Evolutionary conservation across 2,329 filamentous ascomycete species (phyloP).

Genomic region (Alternaria rosae): DNA sequence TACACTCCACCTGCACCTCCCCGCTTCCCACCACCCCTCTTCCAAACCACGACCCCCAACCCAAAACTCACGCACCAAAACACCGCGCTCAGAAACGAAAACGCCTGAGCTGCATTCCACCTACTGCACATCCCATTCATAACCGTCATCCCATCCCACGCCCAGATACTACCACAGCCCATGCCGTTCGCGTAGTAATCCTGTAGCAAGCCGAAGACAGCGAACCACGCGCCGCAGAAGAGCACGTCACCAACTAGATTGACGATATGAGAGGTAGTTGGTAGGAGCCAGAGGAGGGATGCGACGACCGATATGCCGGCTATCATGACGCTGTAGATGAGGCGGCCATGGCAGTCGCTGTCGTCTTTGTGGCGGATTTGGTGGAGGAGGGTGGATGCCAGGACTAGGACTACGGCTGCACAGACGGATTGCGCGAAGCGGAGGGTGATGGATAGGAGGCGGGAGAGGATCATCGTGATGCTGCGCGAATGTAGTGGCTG

Average conservation of each 20-base stretch:
- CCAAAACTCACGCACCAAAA: slow-evolving; percentile 69
- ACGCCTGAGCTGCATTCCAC: slow-evolving; percentile 75
- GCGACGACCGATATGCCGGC: slow-evolving; percentile 72
- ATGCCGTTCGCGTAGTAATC: slow-evolving; percentile 29
- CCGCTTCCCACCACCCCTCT: background rate
- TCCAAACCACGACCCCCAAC: slow-evolving; percentile 16
- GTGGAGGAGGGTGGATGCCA: slow-evolving; percentile 25
- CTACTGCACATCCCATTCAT: slow-evolving; percentile 63
- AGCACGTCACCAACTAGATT: slow-evolving; percentile 75
- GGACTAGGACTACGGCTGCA: slow-evolving; percentile 61
- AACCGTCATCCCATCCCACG: slow-evolving; percentile 63
- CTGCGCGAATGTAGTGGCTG: fast-evolving
- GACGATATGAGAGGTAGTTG: slow-evolving; percentile 69
- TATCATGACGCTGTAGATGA: slow-evolving; percentile 78
- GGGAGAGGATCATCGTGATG: slow-evolving; percentile 41
- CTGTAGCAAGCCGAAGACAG: slow-evolving; percentile 49
- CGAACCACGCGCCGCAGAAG: slow-evolving; percentile 73
- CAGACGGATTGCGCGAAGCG: slow-evolving; percentile 71
- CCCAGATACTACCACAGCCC: slow-evolving; percentile 35
- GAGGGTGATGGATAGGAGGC: slow-evolving; percentile 63
- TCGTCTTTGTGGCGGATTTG: slow-evolving; percentile 46
- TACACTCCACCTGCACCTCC: background rate
- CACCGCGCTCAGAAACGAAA: slow-evolving; percentile 73
- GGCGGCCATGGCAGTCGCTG: slow-evolving; percentile 66
- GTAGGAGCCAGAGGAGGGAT: slow-evolving; percentile 73